Percentiles rank a stretch among this genome's conserved stretches.
These are phyloP conservation scores for Pugionium dolabratum DNA, from an alignment of 345 rosid species.

Conservation along the genomic window DNA sequence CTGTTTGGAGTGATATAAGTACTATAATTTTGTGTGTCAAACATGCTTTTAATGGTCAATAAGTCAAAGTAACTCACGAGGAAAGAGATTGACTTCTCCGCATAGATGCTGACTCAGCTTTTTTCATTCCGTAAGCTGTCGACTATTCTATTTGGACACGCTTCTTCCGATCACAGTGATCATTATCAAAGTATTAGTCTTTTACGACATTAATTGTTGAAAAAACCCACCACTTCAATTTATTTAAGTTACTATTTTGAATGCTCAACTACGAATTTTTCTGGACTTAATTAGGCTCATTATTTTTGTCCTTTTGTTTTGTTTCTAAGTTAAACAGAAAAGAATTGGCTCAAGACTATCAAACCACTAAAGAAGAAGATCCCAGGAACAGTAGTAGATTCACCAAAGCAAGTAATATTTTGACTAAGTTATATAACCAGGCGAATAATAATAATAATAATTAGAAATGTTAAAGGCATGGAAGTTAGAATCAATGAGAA, in stretches of 20 bases:
- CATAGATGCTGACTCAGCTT: conserved; percentile 25
- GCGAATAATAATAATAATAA: too few relatives aligned
- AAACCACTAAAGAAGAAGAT: too few relatives aligned
- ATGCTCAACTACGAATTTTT: too few relatives aligned
- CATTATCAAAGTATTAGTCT: too few relatives aligned
- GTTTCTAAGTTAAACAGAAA: too few relatives aligned
- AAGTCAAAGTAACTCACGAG: conserved; percentile 32
- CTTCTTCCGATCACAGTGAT: conserved; percentile 4
- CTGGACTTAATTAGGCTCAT: too few relatives aligned
- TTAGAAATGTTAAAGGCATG: background rate
- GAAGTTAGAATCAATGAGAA: conserved; percentile 10
- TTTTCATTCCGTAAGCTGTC: conserved; percentile 32
- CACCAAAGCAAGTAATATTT: background rate
- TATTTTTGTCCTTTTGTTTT: too few relatives aligned
- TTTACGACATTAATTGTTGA: background rate
- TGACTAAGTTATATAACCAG: conserved; percentile 14
- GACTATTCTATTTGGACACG: conserved; percentile 39
- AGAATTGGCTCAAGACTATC: too few relatives aligned
- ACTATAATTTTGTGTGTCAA: too few relatives aligned
- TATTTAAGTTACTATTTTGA: background rate
- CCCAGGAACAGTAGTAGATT: too few relatives aligned
- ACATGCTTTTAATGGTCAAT: conserved; percentile 15
- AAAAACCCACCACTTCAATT: background rate
- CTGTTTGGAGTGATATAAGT: conserved; percentile 11
- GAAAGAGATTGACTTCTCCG: conserved; percentile 32